Percentiles rank a stretch among this genome's conserved stretches.
These are phyloP conservation scores for Hibiscus trionum DNA, from an alignment of 345 rosid genomes.

Conservation along the genomic window DNA sequence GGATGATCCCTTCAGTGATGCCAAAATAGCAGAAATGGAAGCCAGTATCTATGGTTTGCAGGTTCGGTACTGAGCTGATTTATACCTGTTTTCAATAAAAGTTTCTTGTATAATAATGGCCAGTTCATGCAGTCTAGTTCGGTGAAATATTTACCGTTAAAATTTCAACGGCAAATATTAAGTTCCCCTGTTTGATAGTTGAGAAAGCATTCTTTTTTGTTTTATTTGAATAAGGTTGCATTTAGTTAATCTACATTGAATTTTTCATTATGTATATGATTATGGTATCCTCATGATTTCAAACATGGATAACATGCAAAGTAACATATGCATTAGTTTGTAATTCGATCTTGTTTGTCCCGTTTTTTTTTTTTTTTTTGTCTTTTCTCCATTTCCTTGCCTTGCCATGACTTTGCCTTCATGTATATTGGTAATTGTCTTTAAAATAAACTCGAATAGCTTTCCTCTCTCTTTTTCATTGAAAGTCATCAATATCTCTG, in stretches of 20 bases:
- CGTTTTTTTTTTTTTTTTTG: not conserved
- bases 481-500: no score
- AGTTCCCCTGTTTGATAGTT: not conserved
- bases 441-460: not conserved
- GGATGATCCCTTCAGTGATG: constrained; percentile 34
- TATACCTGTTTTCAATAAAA: not conserved
- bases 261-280: not conserved
- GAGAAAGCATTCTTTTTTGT: not conserved
- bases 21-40: constrained; percentile 59
- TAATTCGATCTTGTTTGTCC: not conserved
- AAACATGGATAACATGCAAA: not conserved
- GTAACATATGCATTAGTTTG: not conserved
- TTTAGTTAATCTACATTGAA: not conserved
- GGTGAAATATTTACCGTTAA: not conserved
- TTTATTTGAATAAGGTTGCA: not conserved
- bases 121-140: not conserved
- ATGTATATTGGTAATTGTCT: not conserved
- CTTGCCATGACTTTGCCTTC: not conserved
- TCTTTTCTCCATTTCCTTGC: not conserved
- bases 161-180: not conserved
- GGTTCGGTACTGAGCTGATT: constrained; percentile 26
- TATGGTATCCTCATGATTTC: not conserved
- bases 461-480: not conserved
- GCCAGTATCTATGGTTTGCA: constrained; percentile 63
- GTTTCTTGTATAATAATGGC: not conserved